Evolutionary conservation across 345 rosid genomes (phyloP), one percentile per base, ranked within the genome.

Genomic region (Iberis pinnata): DNA sequence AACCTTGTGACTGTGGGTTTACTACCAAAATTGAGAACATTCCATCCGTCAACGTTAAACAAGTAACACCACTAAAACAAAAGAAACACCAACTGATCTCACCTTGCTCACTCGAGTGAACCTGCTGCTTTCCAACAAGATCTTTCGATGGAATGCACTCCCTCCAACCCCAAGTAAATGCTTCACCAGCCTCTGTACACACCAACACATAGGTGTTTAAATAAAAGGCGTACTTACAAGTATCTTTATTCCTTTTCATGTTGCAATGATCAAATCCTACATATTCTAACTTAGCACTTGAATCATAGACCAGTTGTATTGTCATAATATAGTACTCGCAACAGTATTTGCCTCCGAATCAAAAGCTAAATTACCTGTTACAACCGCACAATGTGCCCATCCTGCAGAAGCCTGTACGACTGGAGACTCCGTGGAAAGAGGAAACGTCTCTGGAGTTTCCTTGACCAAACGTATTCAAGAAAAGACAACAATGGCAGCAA

Each of bases 141-240:
- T 80, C 81, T 64, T 77, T 80, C 12, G 75, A 76, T 39, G 92
- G 97, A 29, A 85, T 78, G 53, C 97, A 85, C 56, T 88, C 95
- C 59, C 78, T 88, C 97, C 97, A 88, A n/a, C 95, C 97, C 97
- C 95, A 88, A 12, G 95, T 71, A 64, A 77, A 85, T 11, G 71
- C 72, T 62, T 82, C 97, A 41, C 87, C 97, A 33, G 56, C 55
- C 35, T 76, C 97, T 84, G 76, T 53, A 67, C 24, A 49, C 62
- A 8, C 32, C 52, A 56, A 40, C 39, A 32, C 38, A 48, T 43
- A 49, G 6, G 18, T 58, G 14, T 13, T 24, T 4, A 61, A 18
- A 15, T 0, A 18, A 24, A 33, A 43, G 40, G 8, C 18, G 42
- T 2, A 56, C 10, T 18, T 41, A 33, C 44, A 47, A 45, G 18